phyloP scores from a whole-genome alignment of 2,329 filamentous ascomycete genomes.

The Chalara sp. region DNA sequence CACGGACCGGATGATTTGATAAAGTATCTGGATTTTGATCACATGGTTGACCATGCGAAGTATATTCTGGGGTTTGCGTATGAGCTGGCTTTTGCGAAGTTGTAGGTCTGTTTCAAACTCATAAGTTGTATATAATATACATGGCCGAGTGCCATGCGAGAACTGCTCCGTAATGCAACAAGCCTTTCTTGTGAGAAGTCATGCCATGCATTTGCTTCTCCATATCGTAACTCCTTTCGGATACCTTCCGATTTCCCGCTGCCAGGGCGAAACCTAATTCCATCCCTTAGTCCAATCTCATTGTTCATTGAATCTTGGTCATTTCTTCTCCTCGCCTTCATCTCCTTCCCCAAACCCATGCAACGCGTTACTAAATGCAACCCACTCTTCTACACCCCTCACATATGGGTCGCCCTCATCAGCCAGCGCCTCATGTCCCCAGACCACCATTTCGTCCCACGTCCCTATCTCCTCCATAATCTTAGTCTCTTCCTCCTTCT shows the following conservation, averaged over 20 bases:
- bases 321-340: too few species aligned
- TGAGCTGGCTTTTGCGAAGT: constrained; percentile 44
- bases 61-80: constrained; percentile 75
- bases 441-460: constrained; percentile 75
- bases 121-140: too few species aligned
- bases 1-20: constrained; percentile 63
- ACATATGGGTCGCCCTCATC: constrained; percentile 64
- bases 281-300: too few species aligned
- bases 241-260: too few species aligned
- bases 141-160: too few species aligned
- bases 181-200: too few species aligned
- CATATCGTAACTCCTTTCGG: too few species aligned
- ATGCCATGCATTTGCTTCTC: too few species aligned
- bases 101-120: neutral
- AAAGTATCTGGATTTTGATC: constrained; percentile 67
- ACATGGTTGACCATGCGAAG: constrained; percentile 82
- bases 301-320: too few species aligned
- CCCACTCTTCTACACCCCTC: constrained; percentile 74
- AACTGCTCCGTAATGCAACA: too few species aligned
- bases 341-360: too few species aligned
- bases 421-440: constrained; percentile 68
- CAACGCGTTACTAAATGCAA: constrained; percentile 29
- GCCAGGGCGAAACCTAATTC: too few species aligned
- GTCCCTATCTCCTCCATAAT: constrained; percentile 55
- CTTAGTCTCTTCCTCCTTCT: constrained; percentile 42